Base-by-base conservation (phyloP, 2,329 filamentous ascomycete species). In the Arthrobotrys pseudoclavata region DNA sequence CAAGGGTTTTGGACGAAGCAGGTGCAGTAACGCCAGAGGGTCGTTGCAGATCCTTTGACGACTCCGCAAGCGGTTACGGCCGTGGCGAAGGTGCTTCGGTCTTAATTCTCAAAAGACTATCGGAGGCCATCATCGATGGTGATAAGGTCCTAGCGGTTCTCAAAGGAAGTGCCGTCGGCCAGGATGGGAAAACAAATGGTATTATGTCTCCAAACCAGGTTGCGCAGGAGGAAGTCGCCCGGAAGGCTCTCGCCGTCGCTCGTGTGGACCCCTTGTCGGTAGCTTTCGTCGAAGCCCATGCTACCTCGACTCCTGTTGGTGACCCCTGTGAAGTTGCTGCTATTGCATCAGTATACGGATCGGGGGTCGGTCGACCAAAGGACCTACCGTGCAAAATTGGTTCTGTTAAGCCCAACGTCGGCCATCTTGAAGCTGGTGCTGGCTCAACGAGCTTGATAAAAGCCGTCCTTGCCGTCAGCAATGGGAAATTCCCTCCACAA, bases 291-390 rank as follows among this genome's bases (percentile, higher is more conserved):
- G 85, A 89, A 79, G 86, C 86, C 2, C 88, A 89, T 80, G 87
- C 87, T 18, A 89, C 88, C 0, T 88, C 87, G 5, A 89, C 88
- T 18, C 84, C 84, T 42, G 85, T 86, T 0, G 88, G 88, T 1
- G 88, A 89, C 75, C 87, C 87, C 0, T 85, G 86, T n/a, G 88
- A 89, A 77, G 86, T 86, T 0, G 83, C 82, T 10, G 87, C 86
- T 2, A 85, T 89, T 37, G 82, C 84, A 45, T 83, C 84, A 7
- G 84, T 86, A 0, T 85, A 87, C 47, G 61, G 69, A 12, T 48
- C 29, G 13, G 67, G 57, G 2, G 40, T 57, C 31, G 57, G 53
- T 52, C n/a, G 47, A 48, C 48, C 53, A 47, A 48, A 34, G 47
- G 34, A 74, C n/a, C 52, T 78, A 20, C 69, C 66, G 26, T 79